Evolutionary conservation across 2,329 filamentous ascomycete genomes (phyloP).

Genomic region (Pleurostoma richardsiae): DNA sequence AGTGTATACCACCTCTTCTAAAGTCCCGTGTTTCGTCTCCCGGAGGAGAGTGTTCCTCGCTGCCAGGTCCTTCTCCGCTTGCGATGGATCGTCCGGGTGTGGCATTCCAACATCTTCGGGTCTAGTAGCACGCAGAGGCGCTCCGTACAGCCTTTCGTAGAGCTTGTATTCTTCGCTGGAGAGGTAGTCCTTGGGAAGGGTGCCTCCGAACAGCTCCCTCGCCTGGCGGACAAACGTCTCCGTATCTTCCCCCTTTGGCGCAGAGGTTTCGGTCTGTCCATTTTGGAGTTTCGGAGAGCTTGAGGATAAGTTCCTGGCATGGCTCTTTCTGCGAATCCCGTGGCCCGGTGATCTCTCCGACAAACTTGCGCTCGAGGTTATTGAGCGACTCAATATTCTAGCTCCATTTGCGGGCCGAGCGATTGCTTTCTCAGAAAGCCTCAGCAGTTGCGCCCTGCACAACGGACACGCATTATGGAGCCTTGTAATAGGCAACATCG

Average conservation of each 20-base stretch:
- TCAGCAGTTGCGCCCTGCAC: slow-evolving; percentile 29
- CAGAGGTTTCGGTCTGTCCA: slow-evolving; percentile 7
- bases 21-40: slow-evolving; percentile 48
- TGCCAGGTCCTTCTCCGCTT: slow-evolving; percentile 14
- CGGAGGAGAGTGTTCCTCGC: slow-evolving; percentile 45
- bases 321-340: too few relatives aligned
- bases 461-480: slow-evolving; percentile 28
- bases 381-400: too few relatives aligned
- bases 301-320: too few relatives aligned
- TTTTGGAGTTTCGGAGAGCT: too few relatives aligned
- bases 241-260: slow-evolving; percentile 27
- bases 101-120: slow-evolving; percentile 55
- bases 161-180: slow-evolving; percentile 65
- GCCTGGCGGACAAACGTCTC: slow-evolving; percentile 66
- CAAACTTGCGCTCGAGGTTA: too few relatives aligned
- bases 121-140: slow-evolving; percentile 58
- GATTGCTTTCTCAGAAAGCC: slow-evolving; percentile 29
- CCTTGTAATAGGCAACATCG: slow-evolving; percentile 23
- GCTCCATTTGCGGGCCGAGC: not conserved
- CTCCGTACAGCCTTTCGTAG: slow-evolving; percentile 78
- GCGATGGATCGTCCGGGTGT: slow-evolving; percentile 13
- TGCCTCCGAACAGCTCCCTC: slow-evolving; percentile 71
- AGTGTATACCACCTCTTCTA: slow-evolving; percentile 57
- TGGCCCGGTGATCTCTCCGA: too few relatives aligned
- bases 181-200: slow-evolving; percentile 66